Base-by-base conservation (phyloP, 2,329 filamentous ascomycete genomes). In the Capronia americana region DNA sequence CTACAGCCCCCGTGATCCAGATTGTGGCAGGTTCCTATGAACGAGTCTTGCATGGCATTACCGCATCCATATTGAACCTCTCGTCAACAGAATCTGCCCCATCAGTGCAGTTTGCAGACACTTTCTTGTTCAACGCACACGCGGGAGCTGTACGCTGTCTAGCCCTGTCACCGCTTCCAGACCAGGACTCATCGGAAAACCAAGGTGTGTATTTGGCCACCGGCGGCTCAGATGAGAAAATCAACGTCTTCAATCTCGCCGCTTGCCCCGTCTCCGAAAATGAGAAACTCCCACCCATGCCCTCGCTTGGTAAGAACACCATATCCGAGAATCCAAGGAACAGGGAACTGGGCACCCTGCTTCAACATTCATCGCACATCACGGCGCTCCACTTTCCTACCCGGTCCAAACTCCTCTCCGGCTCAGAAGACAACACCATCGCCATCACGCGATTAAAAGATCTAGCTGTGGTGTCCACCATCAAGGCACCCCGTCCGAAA, bases 121-220 rank as follows among this genome's bases (percentile, higher is more conserved):
- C 92, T 0, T 99, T 99, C 78, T 86, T 99, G 64, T 97, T 99
- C 86, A 92, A 93, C 75, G 93, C 95, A 14, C 95, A 99, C 80
- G 86, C 88, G 64, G 96, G 93, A 12, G 90, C 95, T 4, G 92
- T 99, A 76, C 90, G 93, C 73, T 96, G 92, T 76, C 85, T 99
- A 38, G 92, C 93, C 26, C 80, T 97, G 68, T 97, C 94, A 8
- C 90, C 91, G 2, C 84, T 91, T 0, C 91, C 92, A 12, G 85
- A 85, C 23, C 74, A 75, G 46, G 76, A 79, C 66, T 75, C 76
- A 53, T 67, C 64, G 82, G 64, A 84, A 82, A 70, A 89, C n/a
- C 90, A 92, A 76, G 97, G 95, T 77, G 86, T 97, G 57, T 89
- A 95, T 72, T 87, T 99, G 57, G 95, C 95, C 12, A 96, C 91